Evolutionary conservation across 2,329 filamentous ascomycete genomes (phyloP).

Genomic region (Pseudonectria buxi): DNA sequence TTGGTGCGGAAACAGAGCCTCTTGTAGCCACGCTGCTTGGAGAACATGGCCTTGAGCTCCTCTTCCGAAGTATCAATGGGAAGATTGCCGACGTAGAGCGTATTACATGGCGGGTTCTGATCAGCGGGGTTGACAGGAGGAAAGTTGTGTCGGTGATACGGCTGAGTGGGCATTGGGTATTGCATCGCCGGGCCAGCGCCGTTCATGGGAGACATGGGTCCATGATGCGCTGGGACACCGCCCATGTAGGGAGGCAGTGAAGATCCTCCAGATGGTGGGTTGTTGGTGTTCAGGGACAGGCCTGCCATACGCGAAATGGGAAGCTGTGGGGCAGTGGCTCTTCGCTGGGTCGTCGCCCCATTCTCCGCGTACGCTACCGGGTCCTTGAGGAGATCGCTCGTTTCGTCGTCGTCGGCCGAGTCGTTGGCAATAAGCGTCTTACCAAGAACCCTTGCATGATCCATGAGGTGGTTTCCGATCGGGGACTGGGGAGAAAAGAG

Average conservation of each 20-base stretch:
- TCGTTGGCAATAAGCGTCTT: conserved; percentile 69
- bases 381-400: conserved; percentile 63
- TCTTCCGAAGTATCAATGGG: conserved; percentile 90
- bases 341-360: conserved; percentile 41
- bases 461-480: conserved; percentile 62
- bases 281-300: conserved; percentile 64
- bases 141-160: conserved; percentile 59
- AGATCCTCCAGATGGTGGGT: conserved; percentile 37
- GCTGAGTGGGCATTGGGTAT: conserved; percentile 37
- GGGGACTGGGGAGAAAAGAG: conserved; percentile 70
- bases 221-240: conserved; percentile 33
- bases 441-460: conserved; percentile 53
- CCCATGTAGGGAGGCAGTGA: conserved; percentile 44
- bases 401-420: conserved; percentile 59
- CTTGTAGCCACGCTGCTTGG: conserved; percentile 90
- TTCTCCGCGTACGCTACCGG: conserved; percentile 67
- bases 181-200: conserved; percentile 23
- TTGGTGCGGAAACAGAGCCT: conserved; percentile 92
- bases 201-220: conserved; percentile 51
- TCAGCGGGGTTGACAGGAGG: conserved; percentile 91
- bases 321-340: conserved; percentile 65
- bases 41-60: conserved; percentile 89
- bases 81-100: conserved; percentile 94
- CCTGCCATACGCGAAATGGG: conserved; percentile 61
- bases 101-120: conserved; percentile 96